Base-by-base conservation (phyloP, 257 asterid genomes). In the Nicotiana noctiflora region DNA sequence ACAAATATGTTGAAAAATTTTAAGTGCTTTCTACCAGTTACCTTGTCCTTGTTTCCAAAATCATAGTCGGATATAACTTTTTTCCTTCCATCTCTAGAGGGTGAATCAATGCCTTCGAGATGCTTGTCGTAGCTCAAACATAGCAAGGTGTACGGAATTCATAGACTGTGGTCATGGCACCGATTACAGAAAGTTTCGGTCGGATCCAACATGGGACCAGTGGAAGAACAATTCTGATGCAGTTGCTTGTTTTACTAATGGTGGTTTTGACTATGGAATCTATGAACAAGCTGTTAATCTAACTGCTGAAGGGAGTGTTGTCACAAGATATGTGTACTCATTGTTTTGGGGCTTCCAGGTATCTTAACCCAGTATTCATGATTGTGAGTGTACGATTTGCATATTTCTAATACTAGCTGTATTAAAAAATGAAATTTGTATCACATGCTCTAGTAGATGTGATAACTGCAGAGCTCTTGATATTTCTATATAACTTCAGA, bases 321-420 rank as follows among this genome's bases (percentile, higher is more conserved):
- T 75, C 49, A 89, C 89, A 57, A 87, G 97, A 95, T 95, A 95
- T 17, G 51, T 86, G 37, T 95, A 95, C 91, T 91, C 99, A 8
- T 82, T 95, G 74, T 93, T 92, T 86, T 95, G 99, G 99, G 99
- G 97, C 19, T 95, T 95, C 89, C 99, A 95, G 99, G 99, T 95
- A 95, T 61, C 49, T 77, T 75, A 75, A 15, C 34, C 52, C 29
- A 65, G 78, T 25, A 64, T 83, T 61, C 25, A 56, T 9, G 29
- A 25, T 57, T 56, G 34, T 64, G 55, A 25, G 82, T 32, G 4
- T 59, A 60, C 17, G 55, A 57, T 77, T 67, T 57, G 77, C 77
- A 25, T 74, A 46, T 14, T 14, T 49, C 77, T 70, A 70, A 21
- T 70, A 12, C 52, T 32, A 70, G 77, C 34, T 44, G 59, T 44